Percentiles rank a stretch among this genome's conserved stretches.
phyloP scores from a whole-genome alignment of 1,139 yeast genomes.

The Scheffersomyces titani region DNA sequence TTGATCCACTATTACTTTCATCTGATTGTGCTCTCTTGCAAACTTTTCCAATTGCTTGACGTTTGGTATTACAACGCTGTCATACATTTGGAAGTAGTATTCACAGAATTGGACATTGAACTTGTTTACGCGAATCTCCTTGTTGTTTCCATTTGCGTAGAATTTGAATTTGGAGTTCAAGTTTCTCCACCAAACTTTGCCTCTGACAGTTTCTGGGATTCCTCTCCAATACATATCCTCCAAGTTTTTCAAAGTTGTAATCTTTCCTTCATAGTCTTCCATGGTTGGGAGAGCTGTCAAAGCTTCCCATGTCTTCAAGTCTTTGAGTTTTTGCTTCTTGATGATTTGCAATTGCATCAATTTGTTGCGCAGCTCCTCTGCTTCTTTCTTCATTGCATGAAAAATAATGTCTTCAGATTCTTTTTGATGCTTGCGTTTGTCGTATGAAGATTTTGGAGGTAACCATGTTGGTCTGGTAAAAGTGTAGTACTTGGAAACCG shows the following conservation, averaged over 20 bases:
- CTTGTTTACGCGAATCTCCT: slow-evolving; percentile 36
- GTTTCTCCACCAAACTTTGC: slow-evolving; percentile 50
- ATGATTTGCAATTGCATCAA: slow-evolving; percentile 26
- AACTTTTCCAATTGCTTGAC: slow-evolving; percentile 4
- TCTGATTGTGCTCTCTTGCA: slow-evolving; percentile 4
- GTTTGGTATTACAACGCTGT: slow-evolving; percentile 4
- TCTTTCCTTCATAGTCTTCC: slow-evolving; percentile 25
- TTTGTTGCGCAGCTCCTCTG: slow-evolving; percentile 31
- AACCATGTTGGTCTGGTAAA: slow-evolving; percentile 65
- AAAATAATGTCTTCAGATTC: slow-evolving; percentile 55
- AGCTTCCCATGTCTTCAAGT: slow-evolving; percentile 45
- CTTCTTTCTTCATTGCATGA: slow-evolving; percentile 46
- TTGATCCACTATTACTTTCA: slow-evolving; percentile 3
- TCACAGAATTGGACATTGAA: slow-evolving; percentile 18
- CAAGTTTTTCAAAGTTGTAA: slow-evolving; percentile 13
- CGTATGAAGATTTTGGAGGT: slow-evolving; percentile 64
- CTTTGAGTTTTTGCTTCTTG: slow-evolving; percentile 30
- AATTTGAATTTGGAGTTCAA: slow-evolving; percentile 3
- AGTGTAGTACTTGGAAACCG: slow-evolving; percentile 31
- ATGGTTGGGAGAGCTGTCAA: slow-evolving; percentile 24
- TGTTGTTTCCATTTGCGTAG: slow-evolving; percentile 7
- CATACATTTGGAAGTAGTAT: slow-evolving; percentile 17
- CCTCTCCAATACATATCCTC: slow-evolving; percentile 73
- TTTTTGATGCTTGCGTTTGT: slow-evolving; percentile 54
- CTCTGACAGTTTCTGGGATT: slow-evolving; percentile 49